A percentile compares a stretch with the other conserved stretches of the same genome.
Conservation (phyloP, 1,284 basidiomycete genomes). For the Melampsora larici-populina region DNA sequence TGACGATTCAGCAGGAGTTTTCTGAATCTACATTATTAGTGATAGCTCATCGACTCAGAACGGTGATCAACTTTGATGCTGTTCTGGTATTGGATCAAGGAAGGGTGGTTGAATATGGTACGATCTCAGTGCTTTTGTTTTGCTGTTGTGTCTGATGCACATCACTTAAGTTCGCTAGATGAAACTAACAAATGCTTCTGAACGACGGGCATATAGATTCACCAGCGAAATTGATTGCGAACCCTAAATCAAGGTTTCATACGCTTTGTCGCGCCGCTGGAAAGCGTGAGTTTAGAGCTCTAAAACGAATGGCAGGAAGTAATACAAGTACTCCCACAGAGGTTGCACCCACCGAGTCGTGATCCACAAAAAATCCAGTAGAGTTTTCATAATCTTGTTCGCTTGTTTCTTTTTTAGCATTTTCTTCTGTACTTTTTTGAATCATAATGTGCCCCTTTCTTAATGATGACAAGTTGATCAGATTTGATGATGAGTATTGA, state of each 20-base stretch:
- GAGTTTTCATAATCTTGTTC: not conserved
- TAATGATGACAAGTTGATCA: too few relatives aligned
- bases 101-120: constrained; percentile 13
- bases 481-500: too few relatives aligned
- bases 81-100: constrained; percentile 51
- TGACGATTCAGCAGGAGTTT: constrained; percentile 71
- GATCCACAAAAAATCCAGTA: not conserved
- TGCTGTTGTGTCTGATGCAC: not conserved
- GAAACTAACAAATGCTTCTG: not conserved
- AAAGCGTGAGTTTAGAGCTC: not conserved
- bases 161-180: not conserved
- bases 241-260: constrained; percentile 11
- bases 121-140: not conserved
- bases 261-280: constrained; percentile 4
- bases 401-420: too few relatives aligned
- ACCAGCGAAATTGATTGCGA: constrained; percentile 3
- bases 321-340: not conserved
- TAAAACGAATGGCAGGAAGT: constrained; percentile 5
- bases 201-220: not conserved
- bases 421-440: too few relatives aligned
- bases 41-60: constrained; percentile 64
- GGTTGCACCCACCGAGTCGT: not conserved
- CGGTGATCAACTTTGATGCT: constrained; percentile 63
- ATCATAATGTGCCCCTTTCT: too few relatives aligned
- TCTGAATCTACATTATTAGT: constrained; percentile 62